Conservation (phyloP, 2,329 filamentous ascomycete genomes). For the Aphanocladium album region DNA sequence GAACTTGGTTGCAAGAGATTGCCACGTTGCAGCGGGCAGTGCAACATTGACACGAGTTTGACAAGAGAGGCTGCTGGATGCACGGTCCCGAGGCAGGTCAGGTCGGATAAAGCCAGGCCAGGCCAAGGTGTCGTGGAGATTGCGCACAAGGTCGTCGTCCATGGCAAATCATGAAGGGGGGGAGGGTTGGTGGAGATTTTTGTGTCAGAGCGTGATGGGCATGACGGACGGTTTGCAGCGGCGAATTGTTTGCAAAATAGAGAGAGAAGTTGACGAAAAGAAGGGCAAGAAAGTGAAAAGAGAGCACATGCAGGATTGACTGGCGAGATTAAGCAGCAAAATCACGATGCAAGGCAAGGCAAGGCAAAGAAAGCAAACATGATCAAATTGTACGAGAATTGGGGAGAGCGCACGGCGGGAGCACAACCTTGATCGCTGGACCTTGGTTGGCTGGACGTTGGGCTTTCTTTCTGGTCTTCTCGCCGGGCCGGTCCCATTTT, state of each 20-base stretch:
- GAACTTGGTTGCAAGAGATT: not conserved
- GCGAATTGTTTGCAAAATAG: too few species aligned
- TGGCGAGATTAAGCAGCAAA: not conserved
- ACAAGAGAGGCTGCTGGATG: not conserved
- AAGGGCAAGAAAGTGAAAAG: not conserved
- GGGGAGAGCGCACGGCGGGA: not conserved
- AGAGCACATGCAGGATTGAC: not conserved
- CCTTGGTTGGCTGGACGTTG: not conserved
- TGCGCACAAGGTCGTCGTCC: too few species aligned
- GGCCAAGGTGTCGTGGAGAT: not conserved
- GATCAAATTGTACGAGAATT: not conserved
- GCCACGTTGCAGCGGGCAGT: too few species aligned
- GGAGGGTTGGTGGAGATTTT: too few species aligned
- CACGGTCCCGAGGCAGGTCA: too few species aligned
- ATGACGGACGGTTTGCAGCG: too few species aligned
- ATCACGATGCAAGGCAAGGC: not conserved
- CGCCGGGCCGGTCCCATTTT: not conserved
- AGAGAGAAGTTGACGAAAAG: not conserved
- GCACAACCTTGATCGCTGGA: constrained; percentile 5
- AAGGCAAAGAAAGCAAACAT: not conserved
- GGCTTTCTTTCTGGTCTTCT: not conserved
- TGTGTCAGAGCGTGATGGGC: not conserved
- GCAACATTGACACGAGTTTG: not conserved
- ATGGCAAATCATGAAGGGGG: too few species aligned
- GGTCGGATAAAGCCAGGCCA: too few species aligned